phyloP scores from a whole-genome alignment of 306 rosid species.

The Gleditsia sinensis region DNA sequence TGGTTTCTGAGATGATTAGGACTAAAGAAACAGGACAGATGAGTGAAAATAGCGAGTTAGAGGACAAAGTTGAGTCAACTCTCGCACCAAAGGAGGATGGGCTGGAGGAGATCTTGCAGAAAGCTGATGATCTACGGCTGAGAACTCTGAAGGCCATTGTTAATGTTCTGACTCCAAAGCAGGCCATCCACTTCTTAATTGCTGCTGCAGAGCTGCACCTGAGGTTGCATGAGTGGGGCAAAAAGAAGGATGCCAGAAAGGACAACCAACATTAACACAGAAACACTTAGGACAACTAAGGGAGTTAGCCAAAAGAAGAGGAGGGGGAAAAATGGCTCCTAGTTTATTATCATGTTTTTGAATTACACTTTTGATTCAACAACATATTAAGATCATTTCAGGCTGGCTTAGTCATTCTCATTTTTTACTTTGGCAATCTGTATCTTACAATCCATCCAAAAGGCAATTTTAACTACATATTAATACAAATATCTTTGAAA shows the following conservation, averaged over 20 bases:
- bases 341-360: background rate
- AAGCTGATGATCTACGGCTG: conserved; percentile 57
- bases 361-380: background rate
- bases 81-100: conserved; percentile 42
- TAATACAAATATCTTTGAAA: too few relatives aligned
- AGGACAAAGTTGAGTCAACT: conserved; percentile 36
- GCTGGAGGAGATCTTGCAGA: conserved; percentile 45
- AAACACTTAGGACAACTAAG: too few relatives aligned
- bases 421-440: background rate
- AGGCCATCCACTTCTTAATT: conserved; percentile 59
- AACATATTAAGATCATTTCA: too few relatives aligned
- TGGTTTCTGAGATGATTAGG: conserved; percentile 38
- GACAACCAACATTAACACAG: too few relatives aligned
- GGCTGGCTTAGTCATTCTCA: background rate
- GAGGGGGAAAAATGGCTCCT: too few relatives aligned
- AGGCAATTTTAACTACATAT: background rate
- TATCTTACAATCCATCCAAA: background rate
- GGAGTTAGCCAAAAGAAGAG: too few relatives aligned
- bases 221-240: conserved; percentile 73
- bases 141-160: conserved; percentile 43
- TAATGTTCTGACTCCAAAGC: conserved; percentile 42
- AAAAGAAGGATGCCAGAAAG: conserved; percentile 44
- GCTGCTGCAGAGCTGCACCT: conserved; percentile 62
- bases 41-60: conserved; percentile 7
- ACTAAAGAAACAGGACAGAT: background rate